Evolutionary conservation across 2,329 filamentous ascomycete species (phyloP).

Genomic region (Trichoderma breve): DNA sequence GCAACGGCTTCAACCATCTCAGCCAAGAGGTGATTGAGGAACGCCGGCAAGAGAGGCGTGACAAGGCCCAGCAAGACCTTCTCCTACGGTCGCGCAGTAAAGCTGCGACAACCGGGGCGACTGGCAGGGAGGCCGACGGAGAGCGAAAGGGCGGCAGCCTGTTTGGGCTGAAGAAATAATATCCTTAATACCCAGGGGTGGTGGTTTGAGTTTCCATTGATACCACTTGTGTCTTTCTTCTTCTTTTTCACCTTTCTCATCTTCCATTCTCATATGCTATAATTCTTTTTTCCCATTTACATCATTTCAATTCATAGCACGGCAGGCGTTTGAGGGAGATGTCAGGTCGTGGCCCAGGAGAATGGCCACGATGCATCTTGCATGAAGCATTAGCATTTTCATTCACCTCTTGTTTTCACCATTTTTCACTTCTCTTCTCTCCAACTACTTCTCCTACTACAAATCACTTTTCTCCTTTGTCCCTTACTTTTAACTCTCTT

Average conservation of each 20-base stretch:
- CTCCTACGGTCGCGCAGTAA: slow-evolving; percentile 29
- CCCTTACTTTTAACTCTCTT: slow-evolving; percentile 1
- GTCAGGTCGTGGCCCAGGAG: neutral
- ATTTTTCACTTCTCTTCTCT: neutral
- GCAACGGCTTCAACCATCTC: slow-evolving; percentile 77
- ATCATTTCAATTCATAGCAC: slow-evolving; percentile 14
- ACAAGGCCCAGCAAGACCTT: slow-evolving; percentile 47
- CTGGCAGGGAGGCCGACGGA: slow-evolving; percentile 27
- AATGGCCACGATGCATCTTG: slow-evolving; percentile 16
- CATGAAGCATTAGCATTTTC: slow-evolving; percentile 17
- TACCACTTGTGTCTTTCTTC: slow-evolving; percentile 17
- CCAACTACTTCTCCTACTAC: neutral
- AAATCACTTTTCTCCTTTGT: neutral
- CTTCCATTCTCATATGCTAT: neutral
- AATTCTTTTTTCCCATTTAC: neutral
- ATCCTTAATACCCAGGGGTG: neutral
- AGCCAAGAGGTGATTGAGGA: slow-evolving; percentile 80
- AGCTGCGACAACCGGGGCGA: slow-evolving; percentile 24
- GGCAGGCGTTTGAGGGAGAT: slow-evolving; percentile 19
- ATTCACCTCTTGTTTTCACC: neutral
- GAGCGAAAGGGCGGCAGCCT: slow-evolving; percentile 39
- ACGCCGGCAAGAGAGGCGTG: slow-evolving; percentile 66
- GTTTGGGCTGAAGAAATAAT: slow-evolving; percentile 41
- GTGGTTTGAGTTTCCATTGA: slow-evolving; percentile 14
- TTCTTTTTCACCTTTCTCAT: slow-evolving; percentile 7